These are phyloP conservation scores for Nothophoma quercina DNA, from an alignment of 2,329 filamentous ascomycete species.

Conservation along the genomic window DNA sequence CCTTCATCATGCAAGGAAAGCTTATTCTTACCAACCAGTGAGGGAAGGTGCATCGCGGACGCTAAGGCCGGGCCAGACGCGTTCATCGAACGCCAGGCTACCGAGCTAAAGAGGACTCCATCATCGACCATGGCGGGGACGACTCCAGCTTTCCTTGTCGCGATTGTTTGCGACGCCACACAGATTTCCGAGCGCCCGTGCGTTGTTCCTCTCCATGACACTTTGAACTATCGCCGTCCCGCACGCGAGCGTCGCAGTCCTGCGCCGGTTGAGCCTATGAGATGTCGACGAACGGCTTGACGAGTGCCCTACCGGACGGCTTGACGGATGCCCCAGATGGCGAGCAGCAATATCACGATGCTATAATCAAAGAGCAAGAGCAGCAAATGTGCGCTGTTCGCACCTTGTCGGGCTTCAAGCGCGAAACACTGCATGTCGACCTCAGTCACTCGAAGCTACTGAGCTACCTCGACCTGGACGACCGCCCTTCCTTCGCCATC, in stretches of 20 bases:
- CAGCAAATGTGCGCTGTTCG: slow-evolving; percentile 13
- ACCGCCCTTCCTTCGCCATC: slow-evolving; percentile 37
- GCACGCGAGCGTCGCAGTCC: neutral
- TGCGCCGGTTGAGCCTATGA: slow-evolving; percentile 6
- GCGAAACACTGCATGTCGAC: slow-evolving; percentile 10
- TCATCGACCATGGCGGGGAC: slow-evolving; percentile 1
- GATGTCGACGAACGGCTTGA: slow-evolving; percentile 5
- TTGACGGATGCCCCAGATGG: neutral
- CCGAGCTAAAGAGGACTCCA: slow-evolving; percentile 3
- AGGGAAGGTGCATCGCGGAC: neutral
- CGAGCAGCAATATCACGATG: slow-evolving; percentile 17
- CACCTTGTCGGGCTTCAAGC: slow-evolving; percentile 13
- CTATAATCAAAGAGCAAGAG: slow-evolving; percentile 12
- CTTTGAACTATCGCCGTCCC: neutral
- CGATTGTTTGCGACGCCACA: neutral
- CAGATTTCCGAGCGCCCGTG: neutral
- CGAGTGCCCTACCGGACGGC: neutral
- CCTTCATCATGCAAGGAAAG: too few relatives aligned
- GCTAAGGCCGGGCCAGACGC: slow-evolving; percentile 11
- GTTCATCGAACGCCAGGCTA: slow-evolving; percentile 2
- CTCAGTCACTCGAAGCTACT: slow-evolving; percentile 27
- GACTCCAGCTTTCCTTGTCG: neutral
- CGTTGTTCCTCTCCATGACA: neutral
- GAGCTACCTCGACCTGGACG: slow-evolving; percentile 32
- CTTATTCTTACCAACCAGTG: neutral